These are phyloP conservation scores for Lasiosphaeriaceae sp. DNA, from an alignment of 495 filamentous ascomycete genomes.

Conservation along the genomic window DNA sequence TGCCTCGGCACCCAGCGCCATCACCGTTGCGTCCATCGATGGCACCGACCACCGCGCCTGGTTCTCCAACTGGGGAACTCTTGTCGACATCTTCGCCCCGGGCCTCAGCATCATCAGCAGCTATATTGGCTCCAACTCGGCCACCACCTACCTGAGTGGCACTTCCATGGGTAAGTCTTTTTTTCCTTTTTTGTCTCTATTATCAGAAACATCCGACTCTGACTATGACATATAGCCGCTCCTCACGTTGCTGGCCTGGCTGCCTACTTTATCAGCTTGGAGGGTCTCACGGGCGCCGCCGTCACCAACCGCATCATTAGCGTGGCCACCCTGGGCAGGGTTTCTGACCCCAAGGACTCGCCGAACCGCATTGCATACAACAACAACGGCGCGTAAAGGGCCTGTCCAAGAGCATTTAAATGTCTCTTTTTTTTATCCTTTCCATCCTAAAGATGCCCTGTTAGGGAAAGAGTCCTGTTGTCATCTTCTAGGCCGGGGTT, in stretches of 20 bases:
- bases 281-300: constrained; percentile 1
- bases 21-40: constrained; percentile 56
- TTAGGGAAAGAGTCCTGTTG: too few relatives aligned
- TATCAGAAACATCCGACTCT: background rate
- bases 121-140: constrained; percentile 23
- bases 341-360: constrained; percentile 1
- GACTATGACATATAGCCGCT: constrained; percentile 34
- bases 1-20: constrained; percentile 51
- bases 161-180: constrained; percentile 35
- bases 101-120: constrained; percentile 41
- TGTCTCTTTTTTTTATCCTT: background rate
- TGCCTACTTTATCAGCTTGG: constrained; percentile 40
- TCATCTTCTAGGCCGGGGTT: too few relatives aligned
- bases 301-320: constrained; percentile 12
- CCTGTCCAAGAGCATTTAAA: too few relatives aligned
- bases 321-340: background rate
- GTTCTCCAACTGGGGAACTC: constrained; percentile 58
- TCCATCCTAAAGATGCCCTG: too few relatives aligned
- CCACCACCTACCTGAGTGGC: constrained; percentile 41
- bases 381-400: background rate
- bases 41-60: constrained; percentile 38
- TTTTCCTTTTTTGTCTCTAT: background rate
- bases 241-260: constrained; percentile 50
- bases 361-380: constrained; percentile 16
- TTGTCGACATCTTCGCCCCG: constrained; percentile 60